Percentiles rank a stretch among this genome's conserved stretches.
These are phyloP conservation scores for Apiospora sp. DNA, from an alignment of 2,329 filamentous ascomycete genomes.

Conservation along the genomic window DNA sequence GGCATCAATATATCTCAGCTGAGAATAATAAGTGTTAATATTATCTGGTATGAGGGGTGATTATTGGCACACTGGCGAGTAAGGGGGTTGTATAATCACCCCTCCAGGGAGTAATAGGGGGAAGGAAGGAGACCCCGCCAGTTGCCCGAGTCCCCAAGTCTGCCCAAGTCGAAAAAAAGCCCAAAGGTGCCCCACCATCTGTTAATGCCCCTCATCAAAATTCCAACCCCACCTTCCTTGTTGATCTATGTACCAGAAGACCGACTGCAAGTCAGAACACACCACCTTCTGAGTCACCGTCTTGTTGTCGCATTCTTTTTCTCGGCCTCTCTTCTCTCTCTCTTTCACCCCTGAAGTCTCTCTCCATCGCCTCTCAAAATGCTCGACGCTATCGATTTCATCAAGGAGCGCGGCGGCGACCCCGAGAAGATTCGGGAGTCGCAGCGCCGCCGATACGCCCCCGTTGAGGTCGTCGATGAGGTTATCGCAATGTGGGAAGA, in stretches of 20 bases:
- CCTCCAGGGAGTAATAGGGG: too few relatives aligned
- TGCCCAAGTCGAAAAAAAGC: neutral
- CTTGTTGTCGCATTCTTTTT: neutral
- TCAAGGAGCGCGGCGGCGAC: constrained; percentile 87
- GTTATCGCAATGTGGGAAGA: constrained; percentile 88
- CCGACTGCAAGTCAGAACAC: constrained; percentile 1
- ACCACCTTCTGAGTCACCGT: constrained; percentile 9
- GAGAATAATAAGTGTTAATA: too few relatives aligned
- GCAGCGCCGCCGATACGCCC: constrained; percentile 82
- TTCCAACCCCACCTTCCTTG: constrained; percentile 20
- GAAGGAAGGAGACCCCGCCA: too few relatives aligned
- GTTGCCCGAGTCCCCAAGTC: neutral
- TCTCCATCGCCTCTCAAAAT: constrained; percentile 51
- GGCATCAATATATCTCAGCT: too few relatives aligned
- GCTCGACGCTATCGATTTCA: constrained; percentile 81
- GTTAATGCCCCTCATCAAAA: constrained; percentile 17
- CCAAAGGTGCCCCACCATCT: neutral
- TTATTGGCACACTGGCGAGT: too few relatives aligned
- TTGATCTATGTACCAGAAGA: constrained; percentile 6
- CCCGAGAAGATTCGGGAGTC: constrained; percentile 92
- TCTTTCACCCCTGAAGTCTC: neutral
- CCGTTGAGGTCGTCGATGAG: constrained; percentile 87
- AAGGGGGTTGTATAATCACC: too few relatives aligned
- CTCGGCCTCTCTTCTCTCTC: neutral
- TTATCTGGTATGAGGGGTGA: too few relatives aligned